Percentiles rank a stretch among this genome's conserved stretches.
These are phyloP conservation scores for Epichloe baconii DNA, from an alignment of 2,329 filamentous ascomycete genomes.

Conservation along the genomic window DNA sequence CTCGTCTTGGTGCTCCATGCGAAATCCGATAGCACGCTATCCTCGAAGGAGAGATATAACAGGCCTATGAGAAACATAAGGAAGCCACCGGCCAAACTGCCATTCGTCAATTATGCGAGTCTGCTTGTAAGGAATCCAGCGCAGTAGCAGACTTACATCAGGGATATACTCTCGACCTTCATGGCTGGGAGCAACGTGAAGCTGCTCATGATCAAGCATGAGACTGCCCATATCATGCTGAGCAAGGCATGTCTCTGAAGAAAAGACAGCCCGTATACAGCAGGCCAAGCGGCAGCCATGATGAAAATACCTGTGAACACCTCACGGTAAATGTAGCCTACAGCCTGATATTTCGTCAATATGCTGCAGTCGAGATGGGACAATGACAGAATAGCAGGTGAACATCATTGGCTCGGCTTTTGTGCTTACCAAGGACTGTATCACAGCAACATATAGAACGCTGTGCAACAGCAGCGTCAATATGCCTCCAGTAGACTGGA, in stretches of 20 bases:
- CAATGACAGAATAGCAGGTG: not conserved
- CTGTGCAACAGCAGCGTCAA: conserved; percentile 50
- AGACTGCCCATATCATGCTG: conserved; percentile 57
- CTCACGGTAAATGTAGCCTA: conserved; percentile 85
- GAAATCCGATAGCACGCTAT: conserved; percentile 35
- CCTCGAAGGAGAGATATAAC: conserved; percentile 69
- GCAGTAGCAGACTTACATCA: conserved; percentile 46
- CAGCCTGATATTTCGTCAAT: conserved; percentile 40
- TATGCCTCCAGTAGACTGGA: conserved; percentile 45
- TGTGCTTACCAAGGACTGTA: conserved; percentile 59
- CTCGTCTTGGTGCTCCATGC: conserved; percentile 11
- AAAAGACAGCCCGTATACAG: conserved; percentile 60
- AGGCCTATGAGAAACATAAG: conserved; percentile 68
- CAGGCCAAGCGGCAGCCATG: conserved; percentile 65
- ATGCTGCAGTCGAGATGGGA: not conserved
- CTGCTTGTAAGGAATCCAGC: not conserved
- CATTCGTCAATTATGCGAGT: conserved; percentile 1
- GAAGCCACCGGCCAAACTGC: conserved; percentile 50
- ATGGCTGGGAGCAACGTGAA: conserved; percentile 83
- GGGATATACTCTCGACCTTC: conserved; percentile 63
- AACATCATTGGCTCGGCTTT: not conserved
- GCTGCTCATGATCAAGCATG: conserved; percentile 71
- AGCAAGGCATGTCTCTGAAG: conserved; percentile 51
- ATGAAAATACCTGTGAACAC: conserved; percentile 74
- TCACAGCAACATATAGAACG: conserved; percentile 55